These are phyloP conservation scores for Oxyria digyna DNA, from an alignment of 148 eudicot species.

Conservation along the genomic window DNA sequence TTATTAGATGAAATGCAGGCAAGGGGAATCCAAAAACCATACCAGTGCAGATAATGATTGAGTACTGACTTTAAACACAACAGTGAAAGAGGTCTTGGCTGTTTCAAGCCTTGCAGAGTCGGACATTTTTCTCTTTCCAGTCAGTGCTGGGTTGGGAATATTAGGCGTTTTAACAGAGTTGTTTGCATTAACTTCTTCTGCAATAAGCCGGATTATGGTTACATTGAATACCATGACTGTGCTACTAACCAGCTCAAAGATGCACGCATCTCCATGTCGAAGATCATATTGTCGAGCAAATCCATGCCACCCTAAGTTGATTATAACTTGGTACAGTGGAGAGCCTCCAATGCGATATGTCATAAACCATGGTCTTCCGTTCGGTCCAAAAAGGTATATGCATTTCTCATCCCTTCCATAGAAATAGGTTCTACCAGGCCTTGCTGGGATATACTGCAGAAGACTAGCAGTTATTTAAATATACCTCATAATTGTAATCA, in stretches of 20 bases:
- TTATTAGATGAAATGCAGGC: background rate
- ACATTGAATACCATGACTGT: background rate
- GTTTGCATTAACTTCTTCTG: background rate
- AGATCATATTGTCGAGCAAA: background rate
- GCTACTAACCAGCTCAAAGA: constrained; percentile 6
- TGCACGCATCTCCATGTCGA: constrained; percentile 1
- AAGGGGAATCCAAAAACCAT: background rate
- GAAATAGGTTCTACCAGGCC: background rate
- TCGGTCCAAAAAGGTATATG: background rate
- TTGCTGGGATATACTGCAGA: constrained; percentile 1
- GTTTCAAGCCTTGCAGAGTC: background rate
- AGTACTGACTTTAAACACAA: background rate
- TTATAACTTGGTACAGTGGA: background rate
- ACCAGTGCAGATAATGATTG: background rate
- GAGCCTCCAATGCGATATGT: background rate
- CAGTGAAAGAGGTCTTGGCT: constrained; percentile 1
- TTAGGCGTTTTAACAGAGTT: background rate
- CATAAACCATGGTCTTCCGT: constrained; percentile 1
- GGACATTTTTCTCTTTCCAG: background rate
- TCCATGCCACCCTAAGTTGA: background rate
- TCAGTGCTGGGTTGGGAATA: background rate
- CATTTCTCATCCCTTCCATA: background rate
- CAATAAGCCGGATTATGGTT: background rate
- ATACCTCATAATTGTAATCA: background rate
- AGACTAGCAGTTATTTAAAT: background rate